Evolutionary conservation across 2,329 filamentous ascomycete genomes (phyloP).

Genomic region (Exophiala xenobiotica): DNA sequence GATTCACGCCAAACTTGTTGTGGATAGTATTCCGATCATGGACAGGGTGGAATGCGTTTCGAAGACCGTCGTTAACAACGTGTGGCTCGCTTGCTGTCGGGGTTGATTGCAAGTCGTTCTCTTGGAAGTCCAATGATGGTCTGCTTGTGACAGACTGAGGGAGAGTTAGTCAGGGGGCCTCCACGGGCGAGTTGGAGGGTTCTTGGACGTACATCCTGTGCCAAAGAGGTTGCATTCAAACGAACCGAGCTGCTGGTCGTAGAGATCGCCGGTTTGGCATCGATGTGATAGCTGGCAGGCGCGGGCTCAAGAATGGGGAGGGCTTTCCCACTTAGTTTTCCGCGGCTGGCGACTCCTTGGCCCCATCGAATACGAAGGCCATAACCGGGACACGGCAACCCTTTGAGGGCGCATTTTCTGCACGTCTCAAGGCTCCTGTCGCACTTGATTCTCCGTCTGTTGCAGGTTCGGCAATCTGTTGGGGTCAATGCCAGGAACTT

Average conservation of each 20-base stretch:
- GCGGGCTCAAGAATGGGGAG: conserved; percentile 23
- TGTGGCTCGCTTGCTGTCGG: neutral
- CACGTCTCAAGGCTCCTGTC: conserved; percentile 38
- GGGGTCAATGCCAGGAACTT: neutral
- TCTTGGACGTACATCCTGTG: neutral
- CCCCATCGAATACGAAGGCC: conserved; percentile 37
- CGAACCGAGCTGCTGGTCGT: neutral
- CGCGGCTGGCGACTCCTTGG: conserved; percentile 33
- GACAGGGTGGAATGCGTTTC: conserved; percentile 6
- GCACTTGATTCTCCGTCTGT: conserved; percentile 39
- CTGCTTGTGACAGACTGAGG: neutral
- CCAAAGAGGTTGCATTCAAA: neutral
- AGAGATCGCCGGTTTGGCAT: neutral
- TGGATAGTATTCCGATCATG: conserved; percentile 6
- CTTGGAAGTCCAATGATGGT: neutral
- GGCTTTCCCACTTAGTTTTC: conserved; percentile 19
- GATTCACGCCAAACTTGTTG: conserved; percentile 16
- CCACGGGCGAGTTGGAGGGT: neutral
- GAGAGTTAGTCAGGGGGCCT: too few species aligned
- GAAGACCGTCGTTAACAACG: conserved; percentile 3
- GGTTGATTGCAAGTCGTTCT: neutral
- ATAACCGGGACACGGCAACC: conserved; percentile 38
- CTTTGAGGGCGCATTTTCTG: conserved; percentile 39
- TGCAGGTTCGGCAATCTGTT: conserved; percentile 39
- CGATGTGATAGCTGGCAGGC: neutral